Conservation (phyloP, 805 yeast species). For the Kazachstania viticola region DNA sequence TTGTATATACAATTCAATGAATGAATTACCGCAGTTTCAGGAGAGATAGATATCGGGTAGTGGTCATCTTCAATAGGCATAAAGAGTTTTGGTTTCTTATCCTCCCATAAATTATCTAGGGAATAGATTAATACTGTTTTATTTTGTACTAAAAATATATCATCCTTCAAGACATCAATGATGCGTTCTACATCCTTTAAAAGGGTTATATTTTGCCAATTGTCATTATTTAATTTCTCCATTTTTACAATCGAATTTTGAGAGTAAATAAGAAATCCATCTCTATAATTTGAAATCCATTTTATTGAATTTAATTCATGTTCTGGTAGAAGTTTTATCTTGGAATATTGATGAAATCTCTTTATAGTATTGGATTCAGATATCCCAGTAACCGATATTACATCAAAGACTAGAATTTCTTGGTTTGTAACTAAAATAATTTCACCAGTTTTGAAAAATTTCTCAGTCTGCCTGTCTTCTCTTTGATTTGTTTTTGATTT, state of each 20-base stretch:
- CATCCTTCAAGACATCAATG: constrained; percentile 17
- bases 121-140: constrained; percentile 9
- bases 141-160: constrained; percentile 13
- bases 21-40: constrained; percentile 21
- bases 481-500: constrained; percentile 7
- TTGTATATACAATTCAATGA: constrained; percentile 18
- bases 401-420: constrained; percentile 17
- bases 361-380: constrained; percentile 17
- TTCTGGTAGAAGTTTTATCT: constrained; percentile 7
- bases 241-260: constrained; percentile 12
- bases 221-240: constrained; percentile 5
- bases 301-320: constrained; percentile 5
- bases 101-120: constrained; percentile 18
- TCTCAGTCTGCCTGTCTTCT: constrained; percentile 7
- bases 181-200: constrained; percentile 19
- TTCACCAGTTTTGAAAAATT: constrained; percentile 22
- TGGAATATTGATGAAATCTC: constrained; percentile 14
- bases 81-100: constrained; percentile 6
- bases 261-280: constrained; percentile 16
- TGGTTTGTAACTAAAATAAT: constrained; percentile 12
- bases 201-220: constrained; percentile 11
- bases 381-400: constrained; percentile 15
- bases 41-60: constrained; percentile 20
- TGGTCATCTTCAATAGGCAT: constrained; percentile 17
- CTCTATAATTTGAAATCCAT: constrained; percentile 18